Evolutionary conservation across 495 filamentous ascomycete genomes (phyloP).

Genomic region (Penicillium daleae): DNA sequence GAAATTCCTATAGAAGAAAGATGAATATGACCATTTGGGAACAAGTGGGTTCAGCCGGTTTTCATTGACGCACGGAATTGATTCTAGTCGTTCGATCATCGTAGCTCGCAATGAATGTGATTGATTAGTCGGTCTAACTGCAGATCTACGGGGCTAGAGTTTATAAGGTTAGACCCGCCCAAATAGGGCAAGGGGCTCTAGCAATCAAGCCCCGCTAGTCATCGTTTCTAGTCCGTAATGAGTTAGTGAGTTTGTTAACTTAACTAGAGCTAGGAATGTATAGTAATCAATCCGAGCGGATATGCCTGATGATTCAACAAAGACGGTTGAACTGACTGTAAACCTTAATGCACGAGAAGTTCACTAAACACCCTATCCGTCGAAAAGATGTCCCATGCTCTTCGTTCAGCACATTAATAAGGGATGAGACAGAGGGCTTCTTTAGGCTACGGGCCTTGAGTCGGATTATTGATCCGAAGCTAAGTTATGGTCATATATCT

Average conservation of each 20-base stretch:
- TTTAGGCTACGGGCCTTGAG: neutral
- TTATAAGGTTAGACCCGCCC: neutral
- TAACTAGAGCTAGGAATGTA: constrained; percentile 21
- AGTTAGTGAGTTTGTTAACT: constrained; percentile 19
- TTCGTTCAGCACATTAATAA: neutral
- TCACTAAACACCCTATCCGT: neutral
- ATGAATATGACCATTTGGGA: neutral
- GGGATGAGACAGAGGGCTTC: neutral
- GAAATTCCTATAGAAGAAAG: no score
- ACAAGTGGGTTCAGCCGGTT: constrained; percentile 7
- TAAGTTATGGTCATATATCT: neutral
- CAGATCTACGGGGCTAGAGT: neutral
- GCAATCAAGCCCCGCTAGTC: neutral
- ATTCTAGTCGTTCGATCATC: constrained; percentile 13
- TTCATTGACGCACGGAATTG: constrained; percentile 11
- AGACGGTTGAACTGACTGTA: no score
- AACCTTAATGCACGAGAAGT: neutral
- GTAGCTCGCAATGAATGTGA: constrained; percentile 10
- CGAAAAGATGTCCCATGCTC: neutral
- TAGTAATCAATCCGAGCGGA: constrained; percentile 24
- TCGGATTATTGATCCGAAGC: neutral
- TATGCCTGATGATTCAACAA: constrained; percentile 21
- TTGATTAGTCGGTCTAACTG: constrained; percentile 7
- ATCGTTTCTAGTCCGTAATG: neutral
- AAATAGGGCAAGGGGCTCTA: neutral